A percentile compares a stretch with the other conserved stretches of the same genome.
Conservation (phyloP, 495 filamentous ascomycete species). For the Cercophora samala region DNA sequence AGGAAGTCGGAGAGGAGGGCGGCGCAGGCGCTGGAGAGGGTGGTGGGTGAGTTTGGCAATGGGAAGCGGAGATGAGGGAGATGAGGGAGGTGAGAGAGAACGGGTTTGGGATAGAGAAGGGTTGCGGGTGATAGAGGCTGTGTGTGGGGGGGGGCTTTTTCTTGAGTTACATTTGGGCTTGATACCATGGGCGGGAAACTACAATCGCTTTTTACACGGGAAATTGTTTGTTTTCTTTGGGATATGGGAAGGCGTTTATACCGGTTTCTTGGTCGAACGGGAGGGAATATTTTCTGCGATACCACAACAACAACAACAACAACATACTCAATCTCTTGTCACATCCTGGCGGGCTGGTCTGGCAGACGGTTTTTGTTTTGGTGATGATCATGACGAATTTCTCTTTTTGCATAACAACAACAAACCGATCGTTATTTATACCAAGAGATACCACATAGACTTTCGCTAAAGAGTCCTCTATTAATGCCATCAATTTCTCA, state of each 20-base stretch:
- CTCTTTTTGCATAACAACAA: not conserved
- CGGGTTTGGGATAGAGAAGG: too few relatives aligned
- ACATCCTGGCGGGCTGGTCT: not conserved
- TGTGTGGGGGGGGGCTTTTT: too few relatives aligned
- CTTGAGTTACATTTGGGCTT: too few relatives aligned
- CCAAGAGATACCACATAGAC: conserved; percentile 22
- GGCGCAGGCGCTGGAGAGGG: conserved; percentile 48
- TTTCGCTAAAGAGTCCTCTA: conserved; percentile 13
- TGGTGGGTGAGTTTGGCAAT: conserved; percentile 41
- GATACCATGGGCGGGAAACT: too few relatives aligned
- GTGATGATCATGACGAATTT: not conserved
- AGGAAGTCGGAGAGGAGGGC: conserved; percentile 54
- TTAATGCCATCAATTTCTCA: not conserved
- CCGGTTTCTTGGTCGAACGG: too few relatives aligned
- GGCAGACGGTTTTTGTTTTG: conserved; percentile 4
- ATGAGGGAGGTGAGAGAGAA: not conserved
- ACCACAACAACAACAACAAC: not conserved
- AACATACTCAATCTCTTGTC: too few relatives aligned
- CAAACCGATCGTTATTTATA: not conserved
- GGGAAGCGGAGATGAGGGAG: conserved; percentile 34
- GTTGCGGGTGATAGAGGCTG: not conserved
- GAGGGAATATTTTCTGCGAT: not conserved
- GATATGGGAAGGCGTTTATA: too few relatives aligned
- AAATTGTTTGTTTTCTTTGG: too few relatives aligned
- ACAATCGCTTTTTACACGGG: too few relatives aligned